Base-by-base conservation (phyloP, 345 rosid genomes). In the Anastatica hierochuntica region DNA sequence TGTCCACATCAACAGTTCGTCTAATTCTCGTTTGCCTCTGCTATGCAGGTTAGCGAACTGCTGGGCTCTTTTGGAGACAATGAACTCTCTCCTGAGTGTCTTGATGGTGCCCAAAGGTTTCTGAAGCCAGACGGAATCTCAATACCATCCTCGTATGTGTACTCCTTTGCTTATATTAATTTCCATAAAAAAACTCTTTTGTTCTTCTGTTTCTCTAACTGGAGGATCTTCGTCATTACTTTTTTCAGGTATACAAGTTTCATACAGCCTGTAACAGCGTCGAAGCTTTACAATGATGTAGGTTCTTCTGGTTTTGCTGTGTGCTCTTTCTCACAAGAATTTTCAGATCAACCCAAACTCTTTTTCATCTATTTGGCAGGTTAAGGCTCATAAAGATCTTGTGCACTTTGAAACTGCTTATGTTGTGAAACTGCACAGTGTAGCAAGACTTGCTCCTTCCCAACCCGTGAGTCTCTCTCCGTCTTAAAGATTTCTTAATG, bases 61-160 rank as follows among this genome's bases (percentile, higher is more conserved):
- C 74, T 92, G 29, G 98, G 98, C 46, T 88, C 98, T 67, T 85
- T 92, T 71, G 98, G 98, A 42, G 98, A 92, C 76, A 92, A 92
- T 76, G 97, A 92, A 77, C 82, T 92, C 43, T 92, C 98, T 64
- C 98, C 98, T 10, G 97, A 92, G 62, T 88, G 98, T 70, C 94
- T 92, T 53, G 98, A 92, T 72, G 98, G 98, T 67, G 98, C 98
- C n/a, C 95, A 92, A 66, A 71, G 85, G 76, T 88, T 88, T 71
- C 53, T 88, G 77, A 92, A 88, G 75, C 53, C 71, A 67, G 97
- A 88, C 56, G 98, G 97, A 55, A 88, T 92, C 61, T 92, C 98
- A 37, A 88, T 92, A 73, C 98, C 98, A 63, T 78, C 90, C 65
- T 81, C 85, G 97, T 88, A 81, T 37, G 98, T 81, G 49, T 53